These are phyloP conservation scores for Diaporthe sp. DNA, from an alignment of 2,329 filamentous ascomycete species.

Conservation along the genomic window DNA sequence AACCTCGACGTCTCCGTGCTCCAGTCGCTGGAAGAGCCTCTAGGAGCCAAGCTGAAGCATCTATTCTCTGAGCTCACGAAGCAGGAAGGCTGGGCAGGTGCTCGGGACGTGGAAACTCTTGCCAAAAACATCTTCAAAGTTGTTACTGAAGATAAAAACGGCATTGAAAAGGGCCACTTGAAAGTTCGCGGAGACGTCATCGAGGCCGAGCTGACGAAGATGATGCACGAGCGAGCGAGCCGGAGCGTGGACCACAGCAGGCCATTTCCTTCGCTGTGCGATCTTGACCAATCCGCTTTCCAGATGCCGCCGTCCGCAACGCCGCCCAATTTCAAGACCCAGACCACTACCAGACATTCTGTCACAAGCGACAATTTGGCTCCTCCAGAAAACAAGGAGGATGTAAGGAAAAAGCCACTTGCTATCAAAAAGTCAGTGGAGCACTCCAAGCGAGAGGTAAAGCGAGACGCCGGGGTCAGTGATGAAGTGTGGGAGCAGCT, in stretches of 20 bases:
- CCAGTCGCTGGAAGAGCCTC: slow-evolving; percentile 39
- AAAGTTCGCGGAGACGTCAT: slow-evolving; percentile 32
- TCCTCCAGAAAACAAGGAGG: neutral
- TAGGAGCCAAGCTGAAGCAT: slow-evolving; percentile 41
- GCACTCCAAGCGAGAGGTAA: neutral
- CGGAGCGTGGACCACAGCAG: slow-evolving; percentile 23
- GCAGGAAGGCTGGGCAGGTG: slow-evolving; percentile 69
- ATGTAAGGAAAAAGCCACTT: neutral
- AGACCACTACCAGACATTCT: neutral
- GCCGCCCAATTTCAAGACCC: neutral
- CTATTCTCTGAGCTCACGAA: slow-evolving; percentile 53
- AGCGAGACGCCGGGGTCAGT: slow-evolving; percentile 66
- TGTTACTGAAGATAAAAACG: slow-evolving; percentile 46
- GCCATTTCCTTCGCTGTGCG: neutral
- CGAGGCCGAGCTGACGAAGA: slow-evolving; percentile 34
- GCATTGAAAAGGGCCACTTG: slow-evolving; percentile 31
- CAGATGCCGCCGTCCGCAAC: neutral
- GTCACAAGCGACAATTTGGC: neutral
- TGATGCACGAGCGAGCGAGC: slow-evolving; percentile 39
- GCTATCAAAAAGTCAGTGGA: neutral
- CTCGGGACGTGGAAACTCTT: slow-evolving; percentile 68
- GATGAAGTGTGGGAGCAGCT: slow-evolving; percentile 72
- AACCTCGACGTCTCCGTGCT: slow-evolving; percentile 42
- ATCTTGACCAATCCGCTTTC: neutral
- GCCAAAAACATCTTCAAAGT: slow-evolving; percentile 59